These are phyloP conservation scores for Aspergillus texensis DNA, from an alignment of 2,329 filamentous ascomycete genomes.

Conservation along the genomic window DNA sequence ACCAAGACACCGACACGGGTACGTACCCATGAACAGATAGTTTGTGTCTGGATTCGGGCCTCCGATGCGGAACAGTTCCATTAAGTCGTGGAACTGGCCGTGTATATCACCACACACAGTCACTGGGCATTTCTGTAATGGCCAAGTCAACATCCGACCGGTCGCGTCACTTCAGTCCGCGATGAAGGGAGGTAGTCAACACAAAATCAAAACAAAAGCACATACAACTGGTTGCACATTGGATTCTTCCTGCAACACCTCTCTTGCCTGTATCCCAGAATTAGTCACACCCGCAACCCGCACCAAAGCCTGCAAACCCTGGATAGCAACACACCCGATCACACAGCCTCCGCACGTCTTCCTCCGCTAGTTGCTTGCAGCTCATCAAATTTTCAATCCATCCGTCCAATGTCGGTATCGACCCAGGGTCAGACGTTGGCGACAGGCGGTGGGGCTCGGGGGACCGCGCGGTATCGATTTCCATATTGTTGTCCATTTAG, in stretches of 20 bases:
- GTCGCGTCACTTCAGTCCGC: background rate
- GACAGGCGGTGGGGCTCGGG: conserved; percentile 76
- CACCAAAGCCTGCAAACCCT: background rate
- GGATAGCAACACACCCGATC: conserved; percentile 73
- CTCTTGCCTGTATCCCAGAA: conserved; percentile 68
- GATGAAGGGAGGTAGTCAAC: background rate
- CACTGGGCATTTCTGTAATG: conserved; percentile 85
- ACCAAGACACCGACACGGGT: background rate
- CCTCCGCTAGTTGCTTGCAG: conserved; percentile 96
- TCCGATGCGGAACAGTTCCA: conserved; percentile 99
- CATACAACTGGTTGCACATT: conserved; percentile 98
- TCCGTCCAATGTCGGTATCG: conserved; percentile 89
- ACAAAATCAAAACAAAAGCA: conserved; percentile 28
- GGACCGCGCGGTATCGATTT: conserved; percentile 84
- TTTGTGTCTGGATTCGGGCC: conserved; percentile 98
- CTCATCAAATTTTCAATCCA: conserved; percentile 99
- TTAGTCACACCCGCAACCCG: conserved; percentile 5
- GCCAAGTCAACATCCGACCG: conserved; percentile 22
- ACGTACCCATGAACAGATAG: conserved; percentile 96
- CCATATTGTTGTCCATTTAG: conserved; percentile 96
- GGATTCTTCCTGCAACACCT: conserved; percentile 95
- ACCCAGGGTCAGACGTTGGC: conserved; percentile 78
- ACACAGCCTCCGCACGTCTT: conserved; percentile 93
- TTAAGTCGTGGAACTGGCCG: conserved; percentile 97
- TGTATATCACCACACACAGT: conserved; percentile 99